Conservation (phyloP, 1,284 basidiomycete genomes). For the Cystobasidium pallidum region DNA sequence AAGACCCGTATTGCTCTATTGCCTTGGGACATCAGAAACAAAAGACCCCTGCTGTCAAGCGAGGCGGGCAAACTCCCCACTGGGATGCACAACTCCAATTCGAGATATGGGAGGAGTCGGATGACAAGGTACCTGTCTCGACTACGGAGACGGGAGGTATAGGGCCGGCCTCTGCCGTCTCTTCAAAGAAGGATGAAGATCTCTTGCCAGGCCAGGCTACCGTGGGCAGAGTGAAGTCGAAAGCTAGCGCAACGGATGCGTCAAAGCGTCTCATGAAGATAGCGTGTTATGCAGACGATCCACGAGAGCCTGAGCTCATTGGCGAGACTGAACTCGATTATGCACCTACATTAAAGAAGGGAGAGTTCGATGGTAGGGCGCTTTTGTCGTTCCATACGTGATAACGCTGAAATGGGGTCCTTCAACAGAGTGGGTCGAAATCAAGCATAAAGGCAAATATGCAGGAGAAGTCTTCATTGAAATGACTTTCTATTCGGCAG, state of each 20-base stretch:
- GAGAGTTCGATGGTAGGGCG: conserved; percentile 87
- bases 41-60: conserved; percentile 86
- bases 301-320: conserved; percentile 92
- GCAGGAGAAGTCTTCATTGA: conserved; percentile 92
- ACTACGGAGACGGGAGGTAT: conserved; percentile 61
- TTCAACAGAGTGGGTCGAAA: conserved; percentile 83
- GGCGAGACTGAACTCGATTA: conserved; percentile 87
- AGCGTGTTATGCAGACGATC: conserved; percentile 91
- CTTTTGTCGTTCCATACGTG: neutral
- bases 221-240: conserved; percentile 51
- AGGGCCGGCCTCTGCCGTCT: conserved; percentile 22
- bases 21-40: conserved; percentile 76
- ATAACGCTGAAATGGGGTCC: neutral
- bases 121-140: conserved; percentile 60
- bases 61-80: conserved; percentile 95
- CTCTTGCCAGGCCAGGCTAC: conserved; percentile 19
- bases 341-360: conserved; percentile 86
- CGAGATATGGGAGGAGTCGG: conserved; percentile 77
- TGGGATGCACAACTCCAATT: conserved; percentile 99
- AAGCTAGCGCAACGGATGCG: conserved; percentile 59
- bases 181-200: conserved; percentile 65
- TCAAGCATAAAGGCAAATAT: conserved; percentile 87
- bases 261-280: conserved; percentile 64
- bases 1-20: conserved; percentile 91
- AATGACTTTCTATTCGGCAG: conserved; percentile 93